Base-by-base conservation (phyloP, 2,329 filamentous ascomycete species). In the Trichophaea hybrida region DNA sequence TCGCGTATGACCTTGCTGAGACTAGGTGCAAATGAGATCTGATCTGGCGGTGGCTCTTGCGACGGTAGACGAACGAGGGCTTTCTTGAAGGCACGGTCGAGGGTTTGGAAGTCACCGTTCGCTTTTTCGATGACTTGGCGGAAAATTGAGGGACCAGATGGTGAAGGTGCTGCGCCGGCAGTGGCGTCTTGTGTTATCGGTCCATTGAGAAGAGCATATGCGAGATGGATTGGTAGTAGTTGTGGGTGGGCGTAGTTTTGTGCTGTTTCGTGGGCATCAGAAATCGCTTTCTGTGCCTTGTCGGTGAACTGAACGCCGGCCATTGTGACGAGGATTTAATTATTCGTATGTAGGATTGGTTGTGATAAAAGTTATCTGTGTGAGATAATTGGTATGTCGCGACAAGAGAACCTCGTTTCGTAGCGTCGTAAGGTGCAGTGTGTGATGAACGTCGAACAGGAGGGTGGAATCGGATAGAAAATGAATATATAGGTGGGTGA, bases 101-200 rank as follows among this genome's bases (percentile, higher is more conserved):
- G 84, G 46, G 85, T 77, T 73, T 97, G 91, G 54, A 87, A 80
- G 72, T 98, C 93, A 70, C 93, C 93, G 74, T 94, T 87, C 53
- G 93, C 91, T 69, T 87, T 83, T 74, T 98, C 91, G 63, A 98
- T 78, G 59, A 96, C 91, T 74, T 98, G 93, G 66, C 88, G 83
- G 77, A 97, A 94, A 57, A 98, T 81, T n/a, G 90, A 88, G 66
- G 77, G 75, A 6, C 52, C 57, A 15, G 78, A 75, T 31, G 81
- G 74, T 34, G 78, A 75, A 38, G 81, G 69, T 57, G 85, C 79
- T 57, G 85, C 79, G 32, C 84, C 81, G 4, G 78, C 77, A 70
- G 91, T 88, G 53, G 75, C 72, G 73, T 76, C 74, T 88, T 87
- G 73, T 88, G 86, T 71, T 93, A 86, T 67, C 78, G 80, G 72